phyloP scores from a whole-genome alignment of 2,329 filamentous ascomycete genomes.

The Lecanicillium sp. region DNA sequence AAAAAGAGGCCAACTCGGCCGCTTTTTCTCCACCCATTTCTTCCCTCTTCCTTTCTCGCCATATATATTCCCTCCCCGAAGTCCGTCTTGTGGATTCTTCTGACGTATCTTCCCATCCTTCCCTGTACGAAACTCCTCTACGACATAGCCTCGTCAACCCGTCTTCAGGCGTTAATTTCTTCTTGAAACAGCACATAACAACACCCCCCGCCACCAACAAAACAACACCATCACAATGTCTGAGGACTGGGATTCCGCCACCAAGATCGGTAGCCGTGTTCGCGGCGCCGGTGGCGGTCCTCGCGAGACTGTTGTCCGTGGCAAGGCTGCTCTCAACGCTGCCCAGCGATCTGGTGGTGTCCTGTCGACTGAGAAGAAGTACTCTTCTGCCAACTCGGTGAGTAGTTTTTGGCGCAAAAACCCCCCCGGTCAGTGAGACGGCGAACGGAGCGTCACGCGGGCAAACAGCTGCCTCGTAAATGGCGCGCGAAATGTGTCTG shows the following conservation, averaged over 20 bases:
- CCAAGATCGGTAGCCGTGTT: constrained; percentile 88
- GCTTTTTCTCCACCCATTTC: constrained; percentile 17
- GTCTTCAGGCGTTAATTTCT: too few relatives aligned
- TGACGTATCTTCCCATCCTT: too few relatives aligned
- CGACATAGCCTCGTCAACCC: too few relatives aligned
- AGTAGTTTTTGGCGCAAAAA: constrained; percentile 32
- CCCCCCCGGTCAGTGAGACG: too few relatives aligned
- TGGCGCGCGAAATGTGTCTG: too few relatives aligned
- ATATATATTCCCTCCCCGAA: constrained; percentile 15
- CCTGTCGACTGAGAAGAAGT: constrained; percentile 89
- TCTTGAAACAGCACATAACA: constrained; percentile 6
- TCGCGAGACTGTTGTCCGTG: constrained; percentile 84
- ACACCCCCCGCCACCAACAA: neutral
- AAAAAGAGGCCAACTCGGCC: constrained; percentile 14
- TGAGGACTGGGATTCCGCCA: constrained; percentile 75
- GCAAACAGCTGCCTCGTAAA: too few relatives aligned
- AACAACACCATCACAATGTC: constrained; percentile 49
- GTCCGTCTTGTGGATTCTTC: too few relatives aligned
- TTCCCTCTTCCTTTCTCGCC: constrained; percentile 21
- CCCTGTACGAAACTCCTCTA: too few relatives aligned
- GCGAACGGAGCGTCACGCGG: too few relatives aligned
- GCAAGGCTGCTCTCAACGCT: constrained; percentile 78
- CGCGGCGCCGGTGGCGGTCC: constrained; percentile 56
- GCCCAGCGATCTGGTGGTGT: constrained; percentile 73
- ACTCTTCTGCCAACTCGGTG: constrained; percentile 68